Conservation (phyloP, 352 stramenopile genomes). For the Globisporangium paroecandrum region DNA sequence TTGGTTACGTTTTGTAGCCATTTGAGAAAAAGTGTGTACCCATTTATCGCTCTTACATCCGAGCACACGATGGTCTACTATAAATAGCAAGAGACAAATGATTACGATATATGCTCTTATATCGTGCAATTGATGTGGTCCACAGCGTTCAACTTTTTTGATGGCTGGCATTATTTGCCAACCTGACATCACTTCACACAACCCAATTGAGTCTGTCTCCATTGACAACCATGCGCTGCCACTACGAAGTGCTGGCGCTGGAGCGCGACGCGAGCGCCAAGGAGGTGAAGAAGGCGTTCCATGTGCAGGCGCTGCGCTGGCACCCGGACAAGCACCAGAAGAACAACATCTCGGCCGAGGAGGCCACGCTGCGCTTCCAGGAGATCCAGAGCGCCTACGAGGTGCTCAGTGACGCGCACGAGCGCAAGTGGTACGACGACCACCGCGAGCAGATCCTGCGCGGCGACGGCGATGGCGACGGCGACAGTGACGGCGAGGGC, state of each 20-base stretch:
- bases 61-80: too few species aligned
- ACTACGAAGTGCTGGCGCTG: slow-evolving; percentile 80
- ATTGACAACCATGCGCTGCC: slow-evolving; percentile 51
- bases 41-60: not conserved
- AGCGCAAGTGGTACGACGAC: slow-evolving; percentile 89
- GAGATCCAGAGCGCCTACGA: slow-evolving; percentile 86
- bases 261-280: slow-evolving; percentile 45
- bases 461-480: slow-evolving; percentile 38
- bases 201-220: not conserved
- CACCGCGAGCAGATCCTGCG: slow-evolving; percentile 84
- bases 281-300: slow-evolving; percentile 81
- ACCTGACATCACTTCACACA: not conserved
- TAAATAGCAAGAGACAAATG: not conserved
- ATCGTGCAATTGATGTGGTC: not conserved
- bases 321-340: slow-evolving; percentile 86
- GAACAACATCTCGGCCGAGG: slow-evolving; percentile 63
- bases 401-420: slow-evolving; percentile 79
- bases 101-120: not conserved
- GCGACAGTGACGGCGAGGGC: not conserved
- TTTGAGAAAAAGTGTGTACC: not conserved
- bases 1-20: not conserved
- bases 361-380: slow-evolving; percentile 80
- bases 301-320: slow-evolving; percentile 70
- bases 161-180: not conserved
- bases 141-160: not conserved